A percentile compares a stretch with the other conserved stretches of the same genome.
Conservation (phyloP, 2,329 filamentous ascomycete species). For the Ceratocystis ficicola region DNA sequence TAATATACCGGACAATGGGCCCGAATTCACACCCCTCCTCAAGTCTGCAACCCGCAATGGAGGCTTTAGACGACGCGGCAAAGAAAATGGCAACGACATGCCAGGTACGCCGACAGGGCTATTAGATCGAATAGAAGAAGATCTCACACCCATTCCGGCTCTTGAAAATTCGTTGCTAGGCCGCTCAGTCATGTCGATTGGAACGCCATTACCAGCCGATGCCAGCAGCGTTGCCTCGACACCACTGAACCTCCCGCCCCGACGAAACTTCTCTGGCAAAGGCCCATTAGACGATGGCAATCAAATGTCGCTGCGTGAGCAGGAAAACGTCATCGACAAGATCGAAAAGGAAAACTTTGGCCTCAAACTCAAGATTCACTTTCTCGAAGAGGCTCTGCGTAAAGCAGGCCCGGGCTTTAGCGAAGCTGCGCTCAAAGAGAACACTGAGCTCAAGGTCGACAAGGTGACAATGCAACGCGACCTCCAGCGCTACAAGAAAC, state of each 20-base stretch:
- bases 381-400: conserved; percentile 77
- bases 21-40: conserved; percentile 88
- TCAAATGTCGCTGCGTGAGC: conserved; percentile 80
- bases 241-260: conserved; percentile 58
- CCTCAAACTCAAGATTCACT: conserved; percentile 92
- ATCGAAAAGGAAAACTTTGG: conserved; percentile 99
- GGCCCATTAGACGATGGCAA: conserved; percentile 74
- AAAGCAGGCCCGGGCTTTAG: conserved; percentile 85
- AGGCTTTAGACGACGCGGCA: conserved; percentile 50
- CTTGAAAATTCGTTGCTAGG: conserved; percentile 62
- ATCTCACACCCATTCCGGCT: conserved; percentile 61
- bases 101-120: conserved; percentile 52
- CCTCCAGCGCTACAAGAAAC: conserved; percentile 74
- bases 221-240: conserved; percentile 75
- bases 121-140: conserved; percentile 52
- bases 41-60: conserved; percentile 65
- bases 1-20: conserved; percentile 55
- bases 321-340: conserved; percentile 88
- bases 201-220: conserved; percentile 33
- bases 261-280: conserved; percentile 45
- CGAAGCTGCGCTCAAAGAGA: conserved; percentile 79
- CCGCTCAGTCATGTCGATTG: conserved; percentile 46
- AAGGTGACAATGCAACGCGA: conserved; percentile 83
- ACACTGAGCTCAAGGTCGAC: conserved; percentile 89
- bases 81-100: conserved; percentile 46